Conservation (phyloP, 1,284 basidiomycete species). For the Microbotryum lychnidis-dioicae region DNA sequence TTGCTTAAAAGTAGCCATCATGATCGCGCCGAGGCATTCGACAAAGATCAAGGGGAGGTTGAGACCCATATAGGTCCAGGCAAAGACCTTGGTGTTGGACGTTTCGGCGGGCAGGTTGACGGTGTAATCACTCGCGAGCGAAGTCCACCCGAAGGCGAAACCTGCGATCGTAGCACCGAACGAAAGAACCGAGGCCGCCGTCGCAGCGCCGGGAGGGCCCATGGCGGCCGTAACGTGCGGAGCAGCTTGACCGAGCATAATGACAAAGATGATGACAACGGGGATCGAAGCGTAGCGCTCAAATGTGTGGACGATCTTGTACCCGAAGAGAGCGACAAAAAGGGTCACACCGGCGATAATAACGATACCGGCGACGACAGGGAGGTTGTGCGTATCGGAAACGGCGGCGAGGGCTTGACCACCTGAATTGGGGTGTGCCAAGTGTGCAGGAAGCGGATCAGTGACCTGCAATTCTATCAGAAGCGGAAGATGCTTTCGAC, state of each 20-base stretch:
- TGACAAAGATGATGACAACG: slow-evolving; percentile 62
- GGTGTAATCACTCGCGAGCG: slow-evolving; percentile 56
- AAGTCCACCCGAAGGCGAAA: slow-evolving; percentile 46
- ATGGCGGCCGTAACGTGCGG: slow-evolving; percentile 7
- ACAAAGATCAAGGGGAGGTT: slow-evolving; percentile 46
- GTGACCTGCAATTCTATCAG: neutral
- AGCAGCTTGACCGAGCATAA: slow-evolving; percentile 37
- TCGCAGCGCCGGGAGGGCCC: slow-evolving; percentile 49
- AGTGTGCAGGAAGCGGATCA: neutral
- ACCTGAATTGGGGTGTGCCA: too few relatives aligned
- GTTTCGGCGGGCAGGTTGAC: slow-evolving; percentile 43
- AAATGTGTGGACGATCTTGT: slow-evolving; percentile 48
- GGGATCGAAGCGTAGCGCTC: slow-evolving; percentile 71
- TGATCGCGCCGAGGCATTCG: slow-evolving; percentile 44
- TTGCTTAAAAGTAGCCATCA: slow-evolving; percentile 50
- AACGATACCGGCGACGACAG: slow-evolving; percentile 33
- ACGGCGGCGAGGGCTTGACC: slow-evolving; percentile 37
- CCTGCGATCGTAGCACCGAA: slow-evolving; percentile 54
- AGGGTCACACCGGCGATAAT: slow-evolving; percentile 41
- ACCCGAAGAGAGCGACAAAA: slow-evolving; percentile 46
- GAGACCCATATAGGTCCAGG: slow-evolving; percentile 57
- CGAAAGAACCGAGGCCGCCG: slow-evolving; percentile 61
- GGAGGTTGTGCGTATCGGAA: slow-evolving; percentile 27
- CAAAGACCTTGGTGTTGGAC: slow-evolving; percentile 55
- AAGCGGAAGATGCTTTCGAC: neutral